These are phyloP conservation scores for Ustilago bromivora DNA, from an alignment of 1,284 basidiomycete species.

Conservation along the genomic window DNA sequence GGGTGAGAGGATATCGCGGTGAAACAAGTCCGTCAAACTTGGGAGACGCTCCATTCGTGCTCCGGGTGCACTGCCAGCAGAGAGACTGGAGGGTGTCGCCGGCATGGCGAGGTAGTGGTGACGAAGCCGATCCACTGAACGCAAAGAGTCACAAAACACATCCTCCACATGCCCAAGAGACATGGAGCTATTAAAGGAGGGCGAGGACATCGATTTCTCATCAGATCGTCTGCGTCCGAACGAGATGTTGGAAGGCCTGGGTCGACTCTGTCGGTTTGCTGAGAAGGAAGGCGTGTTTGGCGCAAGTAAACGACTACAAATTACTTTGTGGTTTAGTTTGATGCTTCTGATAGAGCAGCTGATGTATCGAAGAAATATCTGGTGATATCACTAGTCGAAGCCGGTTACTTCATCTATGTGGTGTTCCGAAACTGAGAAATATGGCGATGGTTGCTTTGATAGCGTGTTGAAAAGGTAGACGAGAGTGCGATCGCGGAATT, in stretches of 20 bases:
- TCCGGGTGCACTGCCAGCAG: conserved; percentile 22
- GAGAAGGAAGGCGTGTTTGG: conserved; percentile 36
- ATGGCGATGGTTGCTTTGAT: conserved; percentile 5
- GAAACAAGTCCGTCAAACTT: conserved; percentile 38
- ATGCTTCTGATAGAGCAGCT: neutral
- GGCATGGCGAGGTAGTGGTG: conserved; percentile 38
- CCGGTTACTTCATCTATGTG: neutral
- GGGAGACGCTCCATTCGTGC: conserved; percentile 33
- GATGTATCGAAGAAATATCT: neutral
- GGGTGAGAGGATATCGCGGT: conserved; percentile 43
- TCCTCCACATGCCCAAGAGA: conserved; percentile 38
- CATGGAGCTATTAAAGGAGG: conserved; percentile 55
- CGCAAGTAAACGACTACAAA: neutral
- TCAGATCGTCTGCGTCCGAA: conserved; percentile 31
- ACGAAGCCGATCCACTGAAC: conserved; percentile 33
- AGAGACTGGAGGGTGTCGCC: conserved; percentile 31
- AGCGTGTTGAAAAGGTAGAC: conserved; percentile 15
- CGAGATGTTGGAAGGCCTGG: conserved; percentile 33
- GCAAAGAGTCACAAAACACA: conserved; percentile 40
- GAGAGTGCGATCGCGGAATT: neutral
- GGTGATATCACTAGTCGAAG: neutral
- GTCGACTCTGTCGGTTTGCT: conserved; percentile 38
- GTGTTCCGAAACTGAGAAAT: neutral
- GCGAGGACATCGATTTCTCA: conserved; percentile 47
- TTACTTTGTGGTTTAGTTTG: neutral